Base-by-base conservation (phyloP, 805 yeast species). In the Cyberlindnera maclurae region DNA sequence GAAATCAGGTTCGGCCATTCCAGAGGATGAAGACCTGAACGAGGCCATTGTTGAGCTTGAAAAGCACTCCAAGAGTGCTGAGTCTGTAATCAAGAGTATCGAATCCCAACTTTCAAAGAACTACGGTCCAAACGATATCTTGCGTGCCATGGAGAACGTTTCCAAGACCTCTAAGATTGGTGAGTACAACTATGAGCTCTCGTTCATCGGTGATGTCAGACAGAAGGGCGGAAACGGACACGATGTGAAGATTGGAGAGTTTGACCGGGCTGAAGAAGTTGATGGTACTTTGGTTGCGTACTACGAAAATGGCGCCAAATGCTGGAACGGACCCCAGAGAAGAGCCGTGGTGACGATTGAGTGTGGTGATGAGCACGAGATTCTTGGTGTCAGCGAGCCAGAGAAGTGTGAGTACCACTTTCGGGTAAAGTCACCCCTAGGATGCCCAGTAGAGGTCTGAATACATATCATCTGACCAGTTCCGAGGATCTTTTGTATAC, bases 251-350 rank as follows among this genome's bases (percentile, higher is more conserved):
- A 70, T 85, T 36, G 94, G 94, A 2, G 49, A 43, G 2, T 63
- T 52, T 34, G 47, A 47, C 20, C 36, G 43, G 15, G 54, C 55
- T 43, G 62, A 44, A 37, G 58, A 50, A 34, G 60, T 50, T 5
- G 57, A 55, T 30, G 62, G 57, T 31, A 63, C 63, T 26, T 39
- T 67, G 33, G 46, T 45, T 15, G 44, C 74, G 24, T 49, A 53
- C 24, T 93, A 68, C 54, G 64, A 59, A 4, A 54, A 65, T 15
- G 98, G 98, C 15, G 79, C 77, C 31, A 73, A 70, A 54, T 93
- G 98, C 60, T 90, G 97, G 96, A 85, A 88, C 57, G 98, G 98
- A 0, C 97, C 97, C 5, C 58, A 65, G 22, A 75, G 98, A 58
- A 72, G 81, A 26, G 89, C 86, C 1, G 62, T 58, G 9, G 79